These are phyloP conservation scores for Capsella rubella DNA, from an alignment of 441 rosid genomes.

Conservation along the genomic window DNA sequence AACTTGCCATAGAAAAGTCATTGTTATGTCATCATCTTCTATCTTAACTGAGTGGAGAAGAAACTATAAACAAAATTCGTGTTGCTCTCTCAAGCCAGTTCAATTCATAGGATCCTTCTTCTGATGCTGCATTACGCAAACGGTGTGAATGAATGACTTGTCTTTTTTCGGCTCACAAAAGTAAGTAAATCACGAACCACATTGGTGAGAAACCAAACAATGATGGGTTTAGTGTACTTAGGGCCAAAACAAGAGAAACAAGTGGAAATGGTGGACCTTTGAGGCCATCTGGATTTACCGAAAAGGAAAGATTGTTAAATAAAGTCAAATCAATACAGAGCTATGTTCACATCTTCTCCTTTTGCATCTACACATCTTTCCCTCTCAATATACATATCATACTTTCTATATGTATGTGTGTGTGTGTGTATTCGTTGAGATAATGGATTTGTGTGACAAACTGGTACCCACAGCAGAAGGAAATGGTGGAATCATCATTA, in stretches of 20 bases:
- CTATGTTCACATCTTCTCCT: conserved; percentile 30
- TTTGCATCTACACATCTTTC: background rate
- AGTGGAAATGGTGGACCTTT: conserved; percentile 5
- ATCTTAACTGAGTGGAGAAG: background rate
- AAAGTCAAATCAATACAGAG: conserved; percentile 17
- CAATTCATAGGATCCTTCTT: conserved; percentile 5
- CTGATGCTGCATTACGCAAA: conserved; percentile 12
- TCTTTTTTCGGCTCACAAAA: conserved; percentile 9
- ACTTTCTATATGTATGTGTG: background rate
- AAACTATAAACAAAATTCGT: background rate
- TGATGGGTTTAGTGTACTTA: conserved; percentile 8
- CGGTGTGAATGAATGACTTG: conserved; percentile 35
- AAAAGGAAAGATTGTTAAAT: background rate
- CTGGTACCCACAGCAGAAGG: conserved; percentile 4
- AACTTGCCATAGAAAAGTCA: background rate
- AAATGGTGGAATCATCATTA: background rate
- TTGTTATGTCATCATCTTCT: background rate
- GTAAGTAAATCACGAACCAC: conserved; percentile 2
- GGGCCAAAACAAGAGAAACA: conserved; percentile 15
- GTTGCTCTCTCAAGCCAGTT: conserved; percentile 7
- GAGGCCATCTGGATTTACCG: background rate
- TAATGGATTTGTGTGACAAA: conserved; percentile 7
- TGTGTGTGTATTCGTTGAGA: conserved; percentile 14
- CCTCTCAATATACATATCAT: background rate
- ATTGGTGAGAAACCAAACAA: conserved; percentile 29